These are phyloP conservation scores for Stephanocyclus meneghinianus DNA, from an alignment of 352 stramenopile species.

Conservation along the genomic window DNA sequence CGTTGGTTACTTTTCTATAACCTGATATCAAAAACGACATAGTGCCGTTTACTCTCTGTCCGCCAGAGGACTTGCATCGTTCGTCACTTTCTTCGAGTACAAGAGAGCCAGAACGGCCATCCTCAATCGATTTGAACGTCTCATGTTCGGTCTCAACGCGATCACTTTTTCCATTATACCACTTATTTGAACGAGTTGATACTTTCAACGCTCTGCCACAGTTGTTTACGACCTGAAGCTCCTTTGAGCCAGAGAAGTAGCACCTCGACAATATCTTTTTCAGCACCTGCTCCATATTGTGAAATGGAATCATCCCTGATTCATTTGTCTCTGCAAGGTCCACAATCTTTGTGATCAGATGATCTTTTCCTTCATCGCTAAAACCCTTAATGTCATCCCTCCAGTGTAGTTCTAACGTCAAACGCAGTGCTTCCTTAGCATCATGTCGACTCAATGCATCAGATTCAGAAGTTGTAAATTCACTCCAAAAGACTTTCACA, in stretches of 20 bases:
- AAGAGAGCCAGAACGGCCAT: slow-evolving; percentile 11
- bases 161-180: neutral
- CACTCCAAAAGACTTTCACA: slow-evolving; percentile 48
- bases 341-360: slow-evolving; percentile 12
- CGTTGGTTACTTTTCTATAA: slow-evolving; percentile 31
- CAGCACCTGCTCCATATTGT: slow-evolving; percentile 14
- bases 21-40: slow-evolving; percentile 24
- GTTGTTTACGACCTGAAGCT: slow-evolving; percentile 30
- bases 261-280: slow-evolving; percentile 22
- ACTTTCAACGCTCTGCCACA: slow-evolving; percentile 30
- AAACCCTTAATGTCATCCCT: slow-evolving; percentile 29
- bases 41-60: neutral
- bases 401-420: slow-evolving; percentile 28
- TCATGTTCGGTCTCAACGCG: slow-evolving; percentile 1
- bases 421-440: slow-evolving; percentile 16
- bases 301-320: slow-evolving; percentile 32
- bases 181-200: neutral
- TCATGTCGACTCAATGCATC: slow-evolving; percentile 24
- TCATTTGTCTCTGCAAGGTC: slow-evolving; percentile 15
- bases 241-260: slow-evolving; percentile 44
- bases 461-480: slow-evolving; percentile 20
- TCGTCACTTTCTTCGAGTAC: slow-evolving; percentile 8
- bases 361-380: slow-evolving; percentile 10
- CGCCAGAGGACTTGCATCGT: neutral
- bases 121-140: slow-evolving; percentile 16